Conservation (phyloP, 139 green algal genomes). For the Chlamydomonas sp. region DNA sequence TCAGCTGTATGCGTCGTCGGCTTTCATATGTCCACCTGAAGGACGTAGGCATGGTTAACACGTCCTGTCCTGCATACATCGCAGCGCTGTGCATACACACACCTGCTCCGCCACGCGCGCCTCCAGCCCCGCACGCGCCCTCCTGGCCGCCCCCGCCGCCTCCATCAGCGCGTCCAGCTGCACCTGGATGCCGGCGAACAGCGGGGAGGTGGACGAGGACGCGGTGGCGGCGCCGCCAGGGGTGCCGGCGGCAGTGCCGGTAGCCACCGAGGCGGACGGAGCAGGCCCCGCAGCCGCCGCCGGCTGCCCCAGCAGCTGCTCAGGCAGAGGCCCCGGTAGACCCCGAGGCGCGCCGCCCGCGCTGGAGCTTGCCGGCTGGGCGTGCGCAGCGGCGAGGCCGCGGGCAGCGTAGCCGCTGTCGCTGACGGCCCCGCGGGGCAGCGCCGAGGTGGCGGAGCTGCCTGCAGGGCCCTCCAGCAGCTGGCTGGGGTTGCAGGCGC, state of each 20-base stretch:
- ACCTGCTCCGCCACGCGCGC: slow-evolving; percentile 6
- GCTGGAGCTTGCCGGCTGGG: too few species aligned
- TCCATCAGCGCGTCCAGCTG: slow-evolving; percentile 31
- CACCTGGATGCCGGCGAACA: slow-evolving; percentile 36
- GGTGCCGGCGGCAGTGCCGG: neutral
- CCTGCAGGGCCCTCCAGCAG: too few species aligned
- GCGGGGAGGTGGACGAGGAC: neutral
- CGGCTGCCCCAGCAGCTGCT: neutral
- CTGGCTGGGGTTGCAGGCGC: too few species aligned
- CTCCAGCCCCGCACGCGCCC: neutral
- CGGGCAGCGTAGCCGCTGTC: too few species aligned
- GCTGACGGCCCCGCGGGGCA: too few species aligned
- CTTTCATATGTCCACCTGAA: neutral
- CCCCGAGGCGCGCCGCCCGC: too few species aligned
- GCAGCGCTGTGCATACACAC: neutral
- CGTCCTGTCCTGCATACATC: neutral
- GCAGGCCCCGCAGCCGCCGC: neutral
- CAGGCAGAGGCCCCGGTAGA: neutral
- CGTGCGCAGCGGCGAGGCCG: too few species aligned
- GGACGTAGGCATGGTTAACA: neutral
- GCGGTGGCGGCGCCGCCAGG: neutral
- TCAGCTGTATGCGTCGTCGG: too few species aligned
- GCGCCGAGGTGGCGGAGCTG: too few species aligned
- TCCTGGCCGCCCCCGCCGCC: neutral
- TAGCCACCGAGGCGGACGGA: neutral